Evolutionary conservation across 306 rosid species (phyloP).

Genomic region (Cucumis sativus): DNA sequence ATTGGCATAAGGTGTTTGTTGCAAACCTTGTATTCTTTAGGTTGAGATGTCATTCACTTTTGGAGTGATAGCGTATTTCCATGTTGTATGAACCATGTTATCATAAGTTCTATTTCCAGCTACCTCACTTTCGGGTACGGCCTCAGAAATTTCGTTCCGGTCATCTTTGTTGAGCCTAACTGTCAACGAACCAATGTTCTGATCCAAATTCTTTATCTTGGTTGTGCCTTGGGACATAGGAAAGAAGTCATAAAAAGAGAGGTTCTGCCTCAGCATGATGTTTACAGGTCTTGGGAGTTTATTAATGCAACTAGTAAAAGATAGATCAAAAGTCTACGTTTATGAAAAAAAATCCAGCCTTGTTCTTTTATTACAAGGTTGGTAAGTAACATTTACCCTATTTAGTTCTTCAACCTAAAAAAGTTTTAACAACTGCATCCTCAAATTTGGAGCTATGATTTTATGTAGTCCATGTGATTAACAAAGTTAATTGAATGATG

Average conservation of each 20-base stretch:
- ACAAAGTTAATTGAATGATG: background rate
- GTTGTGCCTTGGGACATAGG: conserved; percentile 32
- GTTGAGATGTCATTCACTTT: conserved; percentile 1
- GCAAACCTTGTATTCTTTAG: background rate
- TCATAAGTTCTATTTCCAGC: conserved; percentile 26
- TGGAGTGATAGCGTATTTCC: conserved; percentile 39
- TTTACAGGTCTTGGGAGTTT: background rate
- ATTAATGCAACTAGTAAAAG: background rate
- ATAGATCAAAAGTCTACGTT: background rate
- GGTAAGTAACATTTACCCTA: too few species aligned
- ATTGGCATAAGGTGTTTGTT: background rate
- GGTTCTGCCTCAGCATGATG: background rate
- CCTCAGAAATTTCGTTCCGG: conserved; percentile 32
- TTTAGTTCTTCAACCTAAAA: background rate
- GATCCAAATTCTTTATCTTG: conserved; percentile 45
- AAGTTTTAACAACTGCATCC: background rate
- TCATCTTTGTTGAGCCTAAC: conserved; percentile 33
- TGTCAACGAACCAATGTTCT: conserved; percentile 38
- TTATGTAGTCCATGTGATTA: background rate
- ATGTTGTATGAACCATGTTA: background rate
- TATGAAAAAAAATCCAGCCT: background rate
- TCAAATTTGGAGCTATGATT: background rate
- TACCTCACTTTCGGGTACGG: conserved; percentile 32
- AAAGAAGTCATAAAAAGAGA: background rate
- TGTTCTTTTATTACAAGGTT: too few species aligned